Evolutionary conservation across 2,329 filamentous ascomycete genomes (phyloP).

Genomic region (Didymella sp.): DNA sequence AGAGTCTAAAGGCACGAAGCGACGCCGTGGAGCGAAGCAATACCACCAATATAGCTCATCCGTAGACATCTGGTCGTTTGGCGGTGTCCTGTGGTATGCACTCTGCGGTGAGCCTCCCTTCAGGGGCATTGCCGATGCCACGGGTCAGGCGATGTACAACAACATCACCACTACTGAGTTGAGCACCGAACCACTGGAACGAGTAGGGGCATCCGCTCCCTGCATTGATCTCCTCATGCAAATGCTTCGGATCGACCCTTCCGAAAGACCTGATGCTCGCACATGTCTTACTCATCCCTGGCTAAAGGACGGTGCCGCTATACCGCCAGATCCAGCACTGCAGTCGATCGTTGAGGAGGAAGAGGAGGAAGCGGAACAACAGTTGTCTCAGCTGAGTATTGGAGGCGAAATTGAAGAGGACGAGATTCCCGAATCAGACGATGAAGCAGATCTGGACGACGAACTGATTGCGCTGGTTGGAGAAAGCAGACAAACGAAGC

Average conservation of each 20-base stretch:
- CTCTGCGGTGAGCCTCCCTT: conserved; percentile 84
- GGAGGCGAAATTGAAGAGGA: conserved; percentile 34
- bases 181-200: conserved; percentile 69
- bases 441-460: conserved; percentile 42
- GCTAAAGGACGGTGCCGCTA: conserved; percentile 64
- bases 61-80: conserved; percentile 96
- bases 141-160: conserved; percentile 79
- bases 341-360: conserved; percentile 61
- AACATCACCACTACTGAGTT: conserved; percentile 83
- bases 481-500: conserved; percentile 52
- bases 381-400: conserved; percentile 62
- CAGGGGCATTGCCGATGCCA: conserved; percentile 75
- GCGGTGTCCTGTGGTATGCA: conserved; percentile 87
- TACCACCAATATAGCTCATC: conserved; percentile 81
- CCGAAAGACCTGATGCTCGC: conserved; percentile 74
- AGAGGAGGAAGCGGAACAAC: conserved; percentile 61
- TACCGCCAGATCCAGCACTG: conserved; percentile 40
- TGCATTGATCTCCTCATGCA: conserved; percentile 76
- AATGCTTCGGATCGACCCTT: conserved; percentile 85
- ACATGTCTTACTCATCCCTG: conserved; percentile 76
- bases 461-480: conserved; percentile 42
- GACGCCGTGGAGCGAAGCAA: conserved; percentile 60
- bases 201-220: conserved; percentile 64
- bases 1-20: conserved; percentile 68
- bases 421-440: conserved; percentile 37